Evolutionary conservation across 164 flowering plant genomes (phyloP).

Genomic region (Magnolia kwangsiensis): DNA sequence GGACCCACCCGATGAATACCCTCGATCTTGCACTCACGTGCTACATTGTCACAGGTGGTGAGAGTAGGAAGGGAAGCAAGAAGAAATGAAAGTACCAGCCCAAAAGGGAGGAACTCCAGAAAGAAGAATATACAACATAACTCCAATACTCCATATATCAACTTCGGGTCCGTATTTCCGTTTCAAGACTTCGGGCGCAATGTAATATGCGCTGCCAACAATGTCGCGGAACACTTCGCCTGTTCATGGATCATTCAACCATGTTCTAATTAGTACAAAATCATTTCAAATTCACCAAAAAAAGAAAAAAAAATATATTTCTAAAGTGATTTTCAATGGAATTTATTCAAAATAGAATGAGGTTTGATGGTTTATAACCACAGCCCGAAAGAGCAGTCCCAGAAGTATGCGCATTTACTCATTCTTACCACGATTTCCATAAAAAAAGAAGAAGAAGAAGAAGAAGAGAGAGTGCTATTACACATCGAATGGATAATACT

Average conservation of each 20-base stretch:
- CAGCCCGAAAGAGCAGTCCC: too few relatives aligned
- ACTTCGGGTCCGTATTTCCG: constrained; percentile 81
- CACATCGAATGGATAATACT: too few relatives aligned
- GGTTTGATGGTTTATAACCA: neutral
- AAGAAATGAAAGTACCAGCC: constrained; percentile 49
- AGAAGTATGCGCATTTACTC: neutral
- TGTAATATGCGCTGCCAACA: constrained; percentile 85
- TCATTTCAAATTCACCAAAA: too few relatives aligned
- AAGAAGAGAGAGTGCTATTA: too few relatives aligned
- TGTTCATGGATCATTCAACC: constrained; percentile 18
- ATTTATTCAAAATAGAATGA: neutral
- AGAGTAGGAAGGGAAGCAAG: neutral
- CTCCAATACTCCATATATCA: constrained; percentile 85
- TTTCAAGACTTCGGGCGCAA: constrained; percentile 87
- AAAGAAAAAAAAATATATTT: too few relatives aligned
- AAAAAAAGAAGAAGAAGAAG: too few relatives aligned
- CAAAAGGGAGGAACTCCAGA: constrained; percentile 88
- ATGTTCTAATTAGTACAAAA: too few relatives aligned
- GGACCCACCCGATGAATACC: too few relatives aligned
- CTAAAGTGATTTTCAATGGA: neutral
- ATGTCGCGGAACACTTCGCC: constrained; percentile 70
- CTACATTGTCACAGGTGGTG: neutral
- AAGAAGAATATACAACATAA: constrained; percentile 75
- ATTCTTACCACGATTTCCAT: too few relatives aligned
- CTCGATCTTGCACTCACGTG: neutral